phyloP scores from a whole-genome alignment of 2,329 filamentous ascomycete species.

The Aquanectria penicillioides region DNA sequence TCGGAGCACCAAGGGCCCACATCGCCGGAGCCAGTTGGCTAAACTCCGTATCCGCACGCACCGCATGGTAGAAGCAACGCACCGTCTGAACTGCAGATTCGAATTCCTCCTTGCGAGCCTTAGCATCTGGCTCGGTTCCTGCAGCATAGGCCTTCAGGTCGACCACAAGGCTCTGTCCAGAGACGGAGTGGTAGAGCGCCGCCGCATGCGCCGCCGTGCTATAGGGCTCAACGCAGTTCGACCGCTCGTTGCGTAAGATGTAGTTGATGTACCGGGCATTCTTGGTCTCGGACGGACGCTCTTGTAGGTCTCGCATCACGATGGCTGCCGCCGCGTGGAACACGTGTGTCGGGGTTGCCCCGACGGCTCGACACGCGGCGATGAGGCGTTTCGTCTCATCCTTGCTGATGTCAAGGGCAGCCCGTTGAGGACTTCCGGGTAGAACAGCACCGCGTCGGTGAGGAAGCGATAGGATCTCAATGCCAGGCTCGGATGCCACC shows the following conservation, averaged over 20 bases:
- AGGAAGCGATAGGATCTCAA: constrained; percentile 29
- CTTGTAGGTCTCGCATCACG: constrained; percentile 40
- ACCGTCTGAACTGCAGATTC: not conserved
- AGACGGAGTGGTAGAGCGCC: constrained; percentile 45
- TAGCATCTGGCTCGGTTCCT: not conserved
- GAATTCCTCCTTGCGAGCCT: not conserved
- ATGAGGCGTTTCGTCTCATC: constrained; percentile 32
- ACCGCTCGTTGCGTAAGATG: constrained; percentile 46
- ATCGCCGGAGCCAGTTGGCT: not conserved
- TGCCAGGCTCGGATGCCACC: not conserved
- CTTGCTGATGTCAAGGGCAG: constrained; percentile 29
- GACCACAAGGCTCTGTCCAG: constrained; percentile 38
- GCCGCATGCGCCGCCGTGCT: constrained; percentile 36
- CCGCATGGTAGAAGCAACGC: not conserved
- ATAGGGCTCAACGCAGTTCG: constrained; percentile 38
- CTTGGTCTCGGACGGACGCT: not conserved
- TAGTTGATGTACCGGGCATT: constrained; percentile 43
- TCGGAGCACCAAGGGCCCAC: not conserved
- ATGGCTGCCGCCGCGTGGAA: constrained; percentile 48
- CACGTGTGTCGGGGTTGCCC: constrained; percentile 43
- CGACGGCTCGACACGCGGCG: constrained; percentile 24
- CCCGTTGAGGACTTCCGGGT: constrained; percentile 40
- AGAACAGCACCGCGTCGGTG: constrained; percentile 25
- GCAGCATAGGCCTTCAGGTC: constrained; percentile 32
- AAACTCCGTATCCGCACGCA: not conserved